phyloP scores from a whole-genome alignment of 441 rosid genomes.

The Arabidopsis lyrata region DNA sequence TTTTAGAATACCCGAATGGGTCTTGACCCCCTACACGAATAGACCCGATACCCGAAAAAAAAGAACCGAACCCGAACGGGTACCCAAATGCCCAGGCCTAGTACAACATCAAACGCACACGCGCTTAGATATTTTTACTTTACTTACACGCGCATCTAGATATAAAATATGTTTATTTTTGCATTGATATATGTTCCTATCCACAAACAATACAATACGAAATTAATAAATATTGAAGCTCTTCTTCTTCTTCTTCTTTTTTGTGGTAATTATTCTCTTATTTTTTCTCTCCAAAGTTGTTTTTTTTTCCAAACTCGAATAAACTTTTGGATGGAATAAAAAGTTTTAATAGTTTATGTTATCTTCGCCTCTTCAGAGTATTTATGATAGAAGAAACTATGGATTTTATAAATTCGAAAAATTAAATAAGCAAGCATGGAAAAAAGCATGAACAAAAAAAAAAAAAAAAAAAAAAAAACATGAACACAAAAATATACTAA shows the following conservation, averaged over 20 bases:
- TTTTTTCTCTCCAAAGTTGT: neutral
- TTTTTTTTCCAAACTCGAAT: constrained; percentile 1
- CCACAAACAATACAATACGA: neutral
- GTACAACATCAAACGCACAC: constrained; percentile 17
- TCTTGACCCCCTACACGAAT: too few relatives aligned
- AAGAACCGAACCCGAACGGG: too few relatives aligned
- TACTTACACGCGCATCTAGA: neutral
- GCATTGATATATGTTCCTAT: constrained; percentile 17
- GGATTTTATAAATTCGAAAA: neutral
- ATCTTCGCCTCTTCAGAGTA: constrained; percentile 6
- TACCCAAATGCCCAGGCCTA: too few relatives aligned
- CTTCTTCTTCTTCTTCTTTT: neutral
- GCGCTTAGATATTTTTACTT: constrained; percentile 12
- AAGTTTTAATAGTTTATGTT: neutral
- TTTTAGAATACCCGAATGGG: too few relatives aligned
- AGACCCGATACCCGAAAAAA: too few relatives aligned
- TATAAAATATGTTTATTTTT: neutral
- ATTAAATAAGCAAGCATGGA: constrained; percentile 34
- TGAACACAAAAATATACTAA: constrained; percentile 3
- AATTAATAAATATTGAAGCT: neutral
- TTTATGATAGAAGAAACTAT: constrained; percentile 1
- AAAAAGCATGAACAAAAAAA: constrained; percentile 14
- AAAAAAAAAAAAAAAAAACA: constrained; percentile 18
- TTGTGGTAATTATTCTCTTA: neutral
- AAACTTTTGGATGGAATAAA: neutral